Evolutionary conservation across 345 rosid genomes (phyloP), one percentile per base, ranked within the genome.

Genomic region (Sisymbrium irio): DNA sequence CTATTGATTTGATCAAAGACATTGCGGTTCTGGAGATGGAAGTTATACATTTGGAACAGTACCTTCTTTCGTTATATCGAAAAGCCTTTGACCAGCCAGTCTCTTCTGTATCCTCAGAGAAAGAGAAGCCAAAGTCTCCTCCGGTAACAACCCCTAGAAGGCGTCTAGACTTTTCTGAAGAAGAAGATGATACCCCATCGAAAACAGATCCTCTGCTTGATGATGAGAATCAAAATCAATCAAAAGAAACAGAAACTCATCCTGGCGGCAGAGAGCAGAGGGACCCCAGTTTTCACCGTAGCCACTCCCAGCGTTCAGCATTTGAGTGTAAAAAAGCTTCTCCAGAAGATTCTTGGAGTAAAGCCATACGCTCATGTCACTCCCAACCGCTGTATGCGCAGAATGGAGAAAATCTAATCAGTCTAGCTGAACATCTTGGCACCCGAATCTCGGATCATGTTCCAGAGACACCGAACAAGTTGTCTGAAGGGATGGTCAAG

Each of bases 341-440:
- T 67, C 82, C 78, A 12, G 86, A 66, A 50, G 91, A 87, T 41
- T 78, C 86, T 75, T 76, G 79, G 68, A 84, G 65, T 41, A 87
- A 84, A 80, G 81, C 90, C 41, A 81, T 83, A 37, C 86, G 87
- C 2, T 86, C 92, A 39, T 88, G 91, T 75, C 97, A 87, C 75
- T 92, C 99, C 22, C 97, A 92, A 78, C 96, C 91, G 6, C 60
- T 83, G 74, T 92, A 91, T 72, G 85, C 81, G 88, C 89, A 85
- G 71, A 90, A 83, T 65, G 78, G 84, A 66, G 78, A 85, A 39
- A 90, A 83, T 70, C 55, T 95, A 61, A 83, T 95, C 74, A 95
- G 98, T 80, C 78, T 95, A 73, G 99, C 98, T 5, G 97, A 95
- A 83, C 95, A 90, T 83, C 92, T 95, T 0, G 99, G 99, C 5